phyloP scores from a whole-genome alignment of 2,329 filamentous ascomycete species.

The Metarhizium anisopliae region DNA sequence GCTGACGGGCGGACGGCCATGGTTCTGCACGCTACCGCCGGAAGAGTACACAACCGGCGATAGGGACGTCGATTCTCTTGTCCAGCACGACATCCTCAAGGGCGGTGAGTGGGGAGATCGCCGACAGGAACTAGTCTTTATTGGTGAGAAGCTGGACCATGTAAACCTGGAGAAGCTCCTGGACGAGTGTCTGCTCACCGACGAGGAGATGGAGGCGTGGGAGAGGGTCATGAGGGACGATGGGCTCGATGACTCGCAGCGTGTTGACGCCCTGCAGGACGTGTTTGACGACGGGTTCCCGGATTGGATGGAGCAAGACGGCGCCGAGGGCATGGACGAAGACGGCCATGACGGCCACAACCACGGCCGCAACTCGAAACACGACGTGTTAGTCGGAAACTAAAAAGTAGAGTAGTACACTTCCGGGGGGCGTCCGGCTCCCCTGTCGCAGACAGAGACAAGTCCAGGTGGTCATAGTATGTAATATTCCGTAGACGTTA shows the following conservation, averaged over 20 bases:
- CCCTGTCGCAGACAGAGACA: too few species aligned
- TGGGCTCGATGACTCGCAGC: constrained; percentile 25
- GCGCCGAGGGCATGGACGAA: constrained; percentile 25
- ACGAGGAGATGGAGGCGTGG: constrained; percentile 47
- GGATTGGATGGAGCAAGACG: constrained; percentile 39
- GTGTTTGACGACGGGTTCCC: constrained; percentile 52
- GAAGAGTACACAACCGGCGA: constrained; percentile 40
- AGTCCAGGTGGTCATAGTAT: too few species aligned
- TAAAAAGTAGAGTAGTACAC: background rate
- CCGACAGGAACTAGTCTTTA: constrained; percentile 65
- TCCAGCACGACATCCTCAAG: constrained; percentile 39
- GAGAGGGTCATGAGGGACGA: constrained; percentile 40
- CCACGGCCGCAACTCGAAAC: background rate
- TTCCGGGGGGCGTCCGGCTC: too few species aligned
- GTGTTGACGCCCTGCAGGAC: constrained; percentile 35
- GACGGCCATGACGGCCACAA: constrained; percentile 13
- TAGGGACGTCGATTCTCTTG: constrained; percentile 36
- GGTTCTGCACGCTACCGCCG: constrained; percentile 52
- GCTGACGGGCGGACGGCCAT: constrained; percentile 41
- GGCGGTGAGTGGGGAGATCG: constrained; percentile 60
- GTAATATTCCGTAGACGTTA: too few species aligned
- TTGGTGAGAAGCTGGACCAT: constrained; percentile 55
- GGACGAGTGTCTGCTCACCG: constrained; percentile 53
- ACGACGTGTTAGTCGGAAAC: background rate
- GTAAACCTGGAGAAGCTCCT: constrained; percentile 41